Conservation (phyloP, 1,139 yeast species). For the Saccharomycopsis hybrid region DNA sequence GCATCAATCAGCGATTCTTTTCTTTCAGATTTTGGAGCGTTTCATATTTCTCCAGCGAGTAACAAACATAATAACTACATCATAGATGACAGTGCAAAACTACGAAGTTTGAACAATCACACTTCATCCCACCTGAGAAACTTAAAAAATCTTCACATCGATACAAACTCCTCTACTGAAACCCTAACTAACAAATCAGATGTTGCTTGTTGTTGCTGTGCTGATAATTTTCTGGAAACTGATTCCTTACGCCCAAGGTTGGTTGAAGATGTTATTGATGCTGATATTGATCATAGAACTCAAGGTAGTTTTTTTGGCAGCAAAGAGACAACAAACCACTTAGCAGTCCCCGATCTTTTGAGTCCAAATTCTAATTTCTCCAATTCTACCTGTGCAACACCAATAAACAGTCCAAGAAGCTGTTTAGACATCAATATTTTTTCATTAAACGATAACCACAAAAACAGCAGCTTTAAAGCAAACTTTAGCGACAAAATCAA, state of each 20-base stretch:
- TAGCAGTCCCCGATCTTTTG: neutral
- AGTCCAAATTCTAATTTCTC: conserved; percentile 10
- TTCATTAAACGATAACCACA: no score
- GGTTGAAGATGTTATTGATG: neutral
- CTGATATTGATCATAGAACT: neutral
- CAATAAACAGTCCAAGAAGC: neutral
- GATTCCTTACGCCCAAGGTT: neutral
- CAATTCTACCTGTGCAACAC: conserved; percentile 1
- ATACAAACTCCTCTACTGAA: neutral
- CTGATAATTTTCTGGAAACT: neutral
- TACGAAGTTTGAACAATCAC: neutral
- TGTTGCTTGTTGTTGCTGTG: neutral
- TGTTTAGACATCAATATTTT: no score
- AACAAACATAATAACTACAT: neutral
- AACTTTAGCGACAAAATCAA: neutral
- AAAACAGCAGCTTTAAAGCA: no score
- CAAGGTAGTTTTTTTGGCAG: neutral
- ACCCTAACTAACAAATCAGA: neutral
- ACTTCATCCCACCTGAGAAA: no score
- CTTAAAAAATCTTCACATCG: neutral
- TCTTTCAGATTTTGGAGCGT: neutral
- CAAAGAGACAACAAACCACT: neutral
- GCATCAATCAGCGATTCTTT: neutral
- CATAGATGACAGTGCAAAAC: neutral
- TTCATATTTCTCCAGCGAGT: neutral